Evolutionary conservation across 352 stramenopile genomes (phyloP).

Genomic region (Pythium aquatile): DNA sequence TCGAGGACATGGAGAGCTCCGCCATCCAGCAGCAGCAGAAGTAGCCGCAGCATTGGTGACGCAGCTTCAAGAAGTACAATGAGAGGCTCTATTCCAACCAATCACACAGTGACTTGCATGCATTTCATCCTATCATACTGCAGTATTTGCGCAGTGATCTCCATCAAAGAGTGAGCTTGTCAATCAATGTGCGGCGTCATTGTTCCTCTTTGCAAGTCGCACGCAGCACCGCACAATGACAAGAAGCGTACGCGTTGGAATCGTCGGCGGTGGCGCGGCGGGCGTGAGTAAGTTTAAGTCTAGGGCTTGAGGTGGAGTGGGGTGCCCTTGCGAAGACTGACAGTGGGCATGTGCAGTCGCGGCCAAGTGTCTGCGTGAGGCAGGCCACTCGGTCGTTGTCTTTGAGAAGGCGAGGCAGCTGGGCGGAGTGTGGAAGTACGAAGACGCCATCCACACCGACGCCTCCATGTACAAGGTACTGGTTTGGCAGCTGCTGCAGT

Average conservation of each 20-base stretch:
- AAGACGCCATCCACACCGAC: conserved; percentile 40
- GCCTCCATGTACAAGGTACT: conserved; percentile 72
- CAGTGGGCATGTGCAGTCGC: conserved; percentile 40
- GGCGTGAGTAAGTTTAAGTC: conserved; percentile 59
- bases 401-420: conserved; percentile 64
- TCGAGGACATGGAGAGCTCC: conserved; percentile 83
- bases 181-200: neutral
- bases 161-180: neutral
- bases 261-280: conserved; percentile 70
- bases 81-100: conserved; percentile 13
- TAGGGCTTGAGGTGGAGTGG: neutral
- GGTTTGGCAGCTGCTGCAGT: neutral
- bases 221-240: conserved; percentile 2
- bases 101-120: conserved; percentile 2
- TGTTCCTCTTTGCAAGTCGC: neutral
- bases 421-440: conserved; percentile 83
- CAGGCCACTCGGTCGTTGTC: conserved; percentile 64
- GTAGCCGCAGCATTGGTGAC: neutral
- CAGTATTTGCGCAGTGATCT: neutral
- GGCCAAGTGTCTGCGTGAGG: conserved; percentile 64
- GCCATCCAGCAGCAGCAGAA: conserved; percentile 46
- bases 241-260: conserved; percentile 40
- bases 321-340: conserved; percentile 4
- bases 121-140: conserved; percentile 1
- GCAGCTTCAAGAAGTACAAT: neutral